These are phyloP conservation scores for Ganoderma sp. DNA, from an alignment of 1,284 basidiomycete species.

Conservation along the genomic window DNA sequence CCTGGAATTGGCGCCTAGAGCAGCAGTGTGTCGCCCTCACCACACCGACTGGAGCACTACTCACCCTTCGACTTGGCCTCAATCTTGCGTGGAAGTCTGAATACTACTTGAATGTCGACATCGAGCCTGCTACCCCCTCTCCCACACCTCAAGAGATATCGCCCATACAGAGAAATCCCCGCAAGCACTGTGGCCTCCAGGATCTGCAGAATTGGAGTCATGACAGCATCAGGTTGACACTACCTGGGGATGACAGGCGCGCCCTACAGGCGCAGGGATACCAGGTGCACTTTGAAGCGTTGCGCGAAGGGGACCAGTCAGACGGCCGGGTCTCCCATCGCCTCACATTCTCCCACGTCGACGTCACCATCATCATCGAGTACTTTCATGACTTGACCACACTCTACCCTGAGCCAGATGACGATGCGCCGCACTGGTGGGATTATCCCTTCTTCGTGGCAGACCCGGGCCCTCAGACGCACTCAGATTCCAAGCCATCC, in stretches of 20 bases:
- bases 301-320: not conserved
- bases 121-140: not conserved
- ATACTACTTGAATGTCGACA: not conserved
- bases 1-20: not conserved
- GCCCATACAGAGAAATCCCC: no score
- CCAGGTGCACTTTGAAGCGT: not conserved
- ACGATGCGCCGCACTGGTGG: no score
- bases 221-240: not conserved
- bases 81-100: not conserved
- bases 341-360: not conserved
- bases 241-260: not conserved
- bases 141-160: no score
- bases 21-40: not conserved
- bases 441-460: no score
- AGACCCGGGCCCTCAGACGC: no score
- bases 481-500: no score
- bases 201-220: not conserved
- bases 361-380: not conserved
- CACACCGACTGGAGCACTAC: not conserved
- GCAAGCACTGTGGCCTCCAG: no score
- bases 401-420: no score
- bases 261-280: conserved; percentile 1
- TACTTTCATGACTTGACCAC: not conserved
- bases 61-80: not conserved
- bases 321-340: no score